These are phyloP conservation scores for Acanthamoeba castellanii DNA, from an alignment of 208 protist species.

Conservation along the genomic window DNA sequence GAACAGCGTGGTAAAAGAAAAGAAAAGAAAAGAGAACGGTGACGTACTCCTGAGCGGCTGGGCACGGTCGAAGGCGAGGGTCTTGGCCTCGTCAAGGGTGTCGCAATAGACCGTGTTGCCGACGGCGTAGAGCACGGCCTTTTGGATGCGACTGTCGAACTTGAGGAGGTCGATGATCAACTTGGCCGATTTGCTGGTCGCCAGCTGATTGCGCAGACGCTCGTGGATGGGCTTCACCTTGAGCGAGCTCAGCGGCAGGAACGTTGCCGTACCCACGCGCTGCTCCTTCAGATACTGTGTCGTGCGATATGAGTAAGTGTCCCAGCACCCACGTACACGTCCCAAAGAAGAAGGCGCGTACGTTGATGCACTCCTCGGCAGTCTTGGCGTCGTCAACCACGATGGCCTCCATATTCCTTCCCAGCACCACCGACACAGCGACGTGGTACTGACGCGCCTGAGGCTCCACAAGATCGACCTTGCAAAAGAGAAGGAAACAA, in stretches of 20 bases:
- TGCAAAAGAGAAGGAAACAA: slow-evolving; percentile 75
- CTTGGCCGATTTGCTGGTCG: slow-evolving; percentile 92
- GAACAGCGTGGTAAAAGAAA: not conserved
- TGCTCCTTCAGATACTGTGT: slow-evolving; percentile 96
- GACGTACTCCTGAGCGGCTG: not conserved
- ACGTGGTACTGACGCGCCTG: slow-evolving; percentile 93
- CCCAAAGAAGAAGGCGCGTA: not conserved
- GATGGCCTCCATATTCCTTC: slow-evolving; percentile 96
- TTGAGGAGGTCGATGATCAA: slow-evolving; percentile 94
- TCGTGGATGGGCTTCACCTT: slow-evolving; percentile 93
- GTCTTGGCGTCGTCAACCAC: slow-evolving; percentile 96
- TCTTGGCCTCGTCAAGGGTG: slow-evolving; percentile 92
- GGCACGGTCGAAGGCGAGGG: slow-evolving; percentile 16
- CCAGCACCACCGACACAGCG: slow-evolving; percentile 96
- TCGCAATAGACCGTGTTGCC: slow-evolving; percentile 98
- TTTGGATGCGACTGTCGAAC: slow-evolving; percentile 85
- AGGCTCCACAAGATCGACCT: slow-evolving; percentile 96
- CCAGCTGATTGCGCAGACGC: slow-evolving; percentile 93
- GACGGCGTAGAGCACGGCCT: slow-evolving; percentile 95
- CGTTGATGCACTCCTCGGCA: slow-evolving; percentile 94
- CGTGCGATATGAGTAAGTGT: not conserved
- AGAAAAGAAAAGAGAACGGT: too few relatives aligned
- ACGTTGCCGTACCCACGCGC: slow-evolving; percentile 94
- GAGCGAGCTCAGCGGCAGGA: slow-evolving; percentile 96
- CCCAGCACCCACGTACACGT: not conserved